Conservation (phyloP, 202 grass and related monocot species). For the Carex arenaria region DNA sequence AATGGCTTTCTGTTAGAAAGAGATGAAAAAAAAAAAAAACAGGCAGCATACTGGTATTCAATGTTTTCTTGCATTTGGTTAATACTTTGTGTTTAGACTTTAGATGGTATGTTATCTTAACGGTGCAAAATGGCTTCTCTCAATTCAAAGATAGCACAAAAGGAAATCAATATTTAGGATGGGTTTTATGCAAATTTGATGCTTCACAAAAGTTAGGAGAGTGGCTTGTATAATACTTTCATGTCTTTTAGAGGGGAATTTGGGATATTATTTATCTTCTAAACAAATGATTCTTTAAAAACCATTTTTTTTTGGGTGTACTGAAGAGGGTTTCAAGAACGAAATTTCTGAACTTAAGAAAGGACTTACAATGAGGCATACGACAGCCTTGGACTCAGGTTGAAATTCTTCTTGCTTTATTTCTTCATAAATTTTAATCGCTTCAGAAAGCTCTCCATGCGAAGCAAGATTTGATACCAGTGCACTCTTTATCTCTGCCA, state of each 20-base stretch:
- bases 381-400: conserved; percentile 60
- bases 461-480: conserved; percentile 61
- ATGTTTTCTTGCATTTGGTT: neutral
- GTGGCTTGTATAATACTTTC: neutral
- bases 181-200: neutral
- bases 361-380: conserved; percentile 69
- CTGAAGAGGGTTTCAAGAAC: neutral
- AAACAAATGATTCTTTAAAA: neutral
- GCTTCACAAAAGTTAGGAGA: neutral
- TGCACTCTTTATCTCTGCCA: conserved; percentile 58
- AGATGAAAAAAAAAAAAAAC: neutral
- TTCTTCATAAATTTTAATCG: conserved; percentile 57
- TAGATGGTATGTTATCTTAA: neutral
- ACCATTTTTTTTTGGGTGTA: neutral
- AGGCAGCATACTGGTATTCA: neutral
- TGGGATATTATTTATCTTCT: neutral
- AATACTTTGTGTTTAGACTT: neutral
- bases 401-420: conserved; percentile 59
- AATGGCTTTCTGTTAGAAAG: neutral
- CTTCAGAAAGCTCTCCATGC: conserved; percentile 64
- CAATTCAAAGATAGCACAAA: neutral
- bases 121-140: neutral
- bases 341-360: neutral
- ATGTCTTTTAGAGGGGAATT: neutral
- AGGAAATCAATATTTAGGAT: neutral